Percentiles rank a stretch among this genome's conserved stretches.
Evolutionary conservation across 2,329 filamentous ascomycete genomes (phyloP).

Genomic region (Aspergillus uvarum): DNA sequence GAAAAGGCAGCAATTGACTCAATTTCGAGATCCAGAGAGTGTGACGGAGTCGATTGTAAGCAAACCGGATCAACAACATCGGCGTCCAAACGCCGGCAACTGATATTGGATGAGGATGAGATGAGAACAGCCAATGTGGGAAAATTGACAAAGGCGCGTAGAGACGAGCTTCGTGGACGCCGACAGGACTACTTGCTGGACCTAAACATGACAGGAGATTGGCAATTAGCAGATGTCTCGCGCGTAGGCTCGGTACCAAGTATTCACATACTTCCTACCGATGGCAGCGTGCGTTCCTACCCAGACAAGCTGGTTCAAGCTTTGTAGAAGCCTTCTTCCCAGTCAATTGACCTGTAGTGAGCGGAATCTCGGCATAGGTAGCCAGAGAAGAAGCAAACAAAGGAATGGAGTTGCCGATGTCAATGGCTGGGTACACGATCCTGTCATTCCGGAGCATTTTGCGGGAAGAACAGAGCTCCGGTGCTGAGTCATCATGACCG

Average conservation of each 20-base stretch:
- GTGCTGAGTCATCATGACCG: background rate
- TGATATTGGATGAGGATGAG: background rate
- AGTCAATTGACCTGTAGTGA: background rate
- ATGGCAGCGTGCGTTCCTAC: background rate
- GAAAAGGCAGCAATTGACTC: no score
- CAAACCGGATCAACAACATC: background rate
- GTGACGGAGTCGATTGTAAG: background rate
- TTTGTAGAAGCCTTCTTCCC: background rate
- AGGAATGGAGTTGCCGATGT: background rate
- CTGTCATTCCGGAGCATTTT: conserved; percentile 1
- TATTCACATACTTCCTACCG: background rate
- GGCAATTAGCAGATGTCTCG: background rate
- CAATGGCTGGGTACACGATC: background rate
- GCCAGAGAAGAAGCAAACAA: background rate
- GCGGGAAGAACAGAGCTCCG: conserved; percentile 6
- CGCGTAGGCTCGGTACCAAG: background rate
- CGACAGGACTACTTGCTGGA: background rate
- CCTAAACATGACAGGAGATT: background rate
- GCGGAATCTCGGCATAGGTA: background rate
- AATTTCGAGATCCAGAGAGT: no score
- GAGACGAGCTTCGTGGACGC: background rate
- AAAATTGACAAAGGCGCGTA: background rate
- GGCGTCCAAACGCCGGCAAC: background rate
- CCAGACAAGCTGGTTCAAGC: background rate
- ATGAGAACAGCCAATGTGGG: background rate